Conservation (phyloP, 163 green algal species). For the Prototheca cutis region DNA sequence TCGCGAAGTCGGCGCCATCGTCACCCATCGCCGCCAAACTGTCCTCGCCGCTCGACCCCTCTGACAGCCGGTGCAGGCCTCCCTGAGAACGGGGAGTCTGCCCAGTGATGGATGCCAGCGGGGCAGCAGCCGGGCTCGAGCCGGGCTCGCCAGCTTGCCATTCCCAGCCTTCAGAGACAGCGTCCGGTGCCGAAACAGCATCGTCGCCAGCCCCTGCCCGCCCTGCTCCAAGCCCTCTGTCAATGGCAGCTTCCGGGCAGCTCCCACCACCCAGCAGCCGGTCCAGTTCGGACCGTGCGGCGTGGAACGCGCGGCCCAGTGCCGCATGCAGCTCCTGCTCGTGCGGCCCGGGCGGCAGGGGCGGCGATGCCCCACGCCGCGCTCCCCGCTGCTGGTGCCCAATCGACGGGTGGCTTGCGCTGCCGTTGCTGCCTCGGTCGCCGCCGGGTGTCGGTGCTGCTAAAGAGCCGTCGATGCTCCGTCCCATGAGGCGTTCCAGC, state of each 20-base stretch:
- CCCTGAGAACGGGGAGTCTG: neutral
- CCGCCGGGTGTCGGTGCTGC: too few species aligned
- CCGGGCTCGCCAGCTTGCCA: too few species aligned
- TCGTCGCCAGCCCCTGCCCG: too few species aligned
- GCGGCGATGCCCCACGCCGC: neutral
- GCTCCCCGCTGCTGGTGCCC: neutral
- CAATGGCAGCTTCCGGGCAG: too few species aligned
- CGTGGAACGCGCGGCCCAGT: constrained; percentile 25
- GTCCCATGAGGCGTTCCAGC: neutral
- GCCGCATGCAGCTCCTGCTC: constrained; percentile 8
- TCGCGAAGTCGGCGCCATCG: neutral
- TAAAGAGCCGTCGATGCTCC: too few species aligned
- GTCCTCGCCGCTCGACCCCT: neutral
- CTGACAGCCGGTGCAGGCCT: neutral
- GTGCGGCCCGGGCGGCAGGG: neutral
- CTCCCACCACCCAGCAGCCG: neutral
- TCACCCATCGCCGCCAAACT: neutral
- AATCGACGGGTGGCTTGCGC: neutral
- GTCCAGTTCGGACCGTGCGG: constrained; percentile 22
- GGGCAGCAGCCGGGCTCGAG: too few species aligned
- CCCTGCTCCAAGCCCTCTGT: too few species aligned
- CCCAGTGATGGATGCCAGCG: neutral
- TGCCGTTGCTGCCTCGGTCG: neutral
- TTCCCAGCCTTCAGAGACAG: too few species aligned
- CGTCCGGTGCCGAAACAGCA: too few species aligned